A percentile compares a stretch with the other conserved stretches of the same genome.
These are phyloP conservation scores for Balakata baccata DNA, from an alignment of 345 rosid genomes.

Conservation along the genomic window DNA sequence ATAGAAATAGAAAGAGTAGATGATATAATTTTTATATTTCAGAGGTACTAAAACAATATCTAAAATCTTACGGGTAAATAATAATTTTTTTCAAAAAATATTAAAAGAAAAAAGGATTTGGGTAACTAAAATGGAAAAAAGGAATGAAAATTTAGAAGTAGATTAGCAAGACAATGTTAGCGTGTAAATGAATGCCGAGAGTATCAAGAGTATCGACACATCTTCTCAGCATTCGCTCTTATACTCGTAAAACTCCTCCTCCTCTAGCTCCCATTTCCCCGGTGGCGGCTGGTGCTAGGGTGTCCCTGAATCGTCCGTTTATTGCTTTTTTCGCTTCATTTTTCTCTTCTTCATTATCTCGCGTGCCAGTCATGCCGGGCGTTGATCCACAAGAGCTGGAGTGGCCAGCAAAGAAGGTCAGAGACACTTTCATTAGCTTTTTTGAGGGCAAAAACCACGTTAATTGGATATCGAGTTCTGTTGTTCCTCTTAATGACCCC, in stretches of 20 bases:
- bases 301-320: background rate
- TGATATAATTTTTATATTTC: too few relatives aligned
- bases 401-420: constrained; percentile 73
- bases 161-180: background rate
- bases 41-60: too few relatives aligned
- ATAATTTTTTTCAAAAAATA: too few relatives aligned
- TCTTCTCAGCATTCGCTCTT: background rate
- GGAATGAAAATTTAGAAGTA: background rate
- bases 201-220: constrained; percentile 2
- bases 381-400: constrained; percentile 19
- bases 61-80: too few relatives aligned
- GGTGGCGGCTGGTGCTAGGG: constrained; percentile 17
- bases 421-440: constrained; percentile 72
- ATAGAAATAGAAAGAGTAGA: too few relatives aligned
- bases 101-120: too few relatives aligned
- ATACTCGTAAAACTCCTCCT: background rate
- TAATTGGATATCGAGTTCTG: constrained; percentile 87
- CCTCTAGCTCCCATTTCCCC: background rate
- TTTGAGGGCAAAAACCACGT: constrained; percentile 64
- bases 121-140: too few relatives aligned
- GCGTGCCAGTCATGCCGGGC: constrained; percentile 23
- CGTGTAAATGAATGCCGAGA: constrained; percentile 16
- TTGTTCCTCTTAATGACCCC: constrained; percentile 87
- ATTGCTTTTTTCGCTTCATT: background rate
- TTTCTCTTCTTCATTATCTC: background rate